These are phyloP conservation scores for Cryoendolithus antarcticus DNA, from an alignment of 2,329 filamentous ascomycete genomes.

Conservation along the genomic window DNA sequence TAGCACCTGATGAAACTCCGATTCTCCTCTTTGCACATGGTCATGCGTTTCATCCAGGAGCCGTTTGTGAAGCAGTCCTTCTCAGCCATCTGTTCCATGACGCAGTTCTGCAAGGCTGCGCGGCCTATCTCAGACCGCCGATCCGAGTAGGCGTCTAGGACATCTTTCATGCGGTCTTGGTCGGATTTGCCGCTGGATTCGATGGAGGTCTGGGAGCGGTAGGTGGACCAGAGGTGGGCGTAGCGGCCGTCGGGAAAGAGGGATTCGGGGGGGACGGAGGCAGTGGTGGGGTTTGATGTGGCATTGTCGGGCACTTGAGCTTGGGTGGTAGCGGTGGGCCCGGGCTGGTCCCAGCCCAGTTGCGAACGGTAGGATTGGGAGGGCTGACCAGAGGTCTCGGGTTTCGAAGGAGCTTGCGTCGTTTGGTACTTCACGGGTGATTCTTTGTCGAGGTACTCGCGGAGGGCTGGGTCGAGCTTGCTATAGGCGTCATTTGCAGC, in stretches of 20 bases:
- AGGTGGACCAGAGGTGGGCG: constrained; percentile 86
- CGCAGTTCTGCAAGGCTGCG: constrained; percentile 87
- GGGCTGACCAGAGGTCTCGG: constrained; percentile 1
- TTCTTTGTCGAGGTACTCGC: constrained; percentile 74
- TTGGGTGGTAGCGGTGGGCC: constrained; percentile 12
- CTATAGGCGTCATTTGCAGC: constrained; percentile 50
- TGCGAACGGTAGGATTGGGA: constrained; percentile 21
- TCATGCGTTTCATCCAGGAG: constrained; percentile 53
- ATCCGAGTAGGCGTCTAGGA: constrained; percentile 75
- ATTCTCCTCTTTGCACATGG: constrained; percentile 70
- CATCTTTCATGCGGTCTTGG: constrained; percentile 66
- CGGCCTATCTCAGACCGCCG: constrained; percentile 64
- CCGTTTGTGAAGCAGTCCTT: constrained; percentile 70
- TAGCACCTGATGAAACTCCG: constrained; percentile 75
- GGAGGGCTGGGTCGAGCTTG: constrained; percentile 70
- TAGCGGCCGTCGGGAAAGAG: constrained; percentile 59
- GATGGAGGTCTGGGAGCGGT: constrained; percentile 59
- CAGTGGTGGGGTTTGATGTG: constrained; percentile 19
- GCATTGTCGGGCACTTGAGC: constrained; percentile 1
- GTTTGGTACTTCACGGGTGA: constrained; percentile 56
- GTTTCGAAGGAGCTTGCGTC: constrained; percentile 6
- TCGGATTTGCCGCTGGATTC: constrained; percentile 60
- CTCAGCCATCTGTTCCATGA: constrained; percentile 72
- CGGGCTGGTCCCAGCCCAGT: constrained; percentile 14
- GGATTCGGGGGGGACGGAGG: constrained; percentile 39